Evolutionary conservation across 352 stramenopile genomes (phyloP), one percentile per base, ranked within the genome.

Genomic region (Phytophthora cajani): DNA sequence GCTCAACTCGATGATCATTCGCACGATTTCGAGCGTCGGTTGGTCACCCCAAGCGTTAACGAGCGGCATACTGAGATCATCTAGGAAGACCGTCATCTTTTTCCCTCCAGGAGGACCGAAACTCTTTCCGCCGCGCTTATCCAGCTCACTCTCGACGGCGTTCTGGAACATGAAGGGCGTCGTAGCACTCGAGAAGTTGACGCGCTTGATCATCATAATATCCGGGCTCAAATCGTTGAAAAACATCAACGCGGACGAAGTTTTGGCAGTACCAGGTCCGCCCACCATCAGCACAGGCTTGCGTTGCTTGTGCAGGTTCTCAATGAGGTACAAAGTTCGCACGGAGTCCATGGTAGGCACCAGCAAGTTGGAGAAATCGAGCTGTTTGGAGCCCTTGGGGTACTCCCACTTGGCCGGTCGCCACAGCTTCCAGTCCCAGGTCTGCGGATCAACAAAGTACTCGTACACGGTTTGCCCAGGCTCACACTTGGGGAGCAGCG

Each of bases 31-130:
- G 0, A 99, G 85, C 19, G 97, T 99, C 52, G 97, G 97, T 80
- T 99, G 98, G 69, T 99, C 97, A 6, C 97, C 97, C 97, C 97
- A 99, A 19, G 93, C 96, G 66, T 99, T 99, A n/a, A 99, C 97
- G 55, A 98, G 91, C 2, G 95, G 95, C 94, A 98, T 98, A 63
- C 89, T 98, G 17, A 99, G 75, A 87, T 99, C 98, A 79, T 99
- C 98, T 19, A 99, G 88, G 69, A 99, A 99, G 11, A 99, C 96
- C 0, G 96, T 99, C 97, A 99, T 99, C 69, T 98, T 98, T 80
- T 99, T 99, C 17, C 97, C 97, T 55, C 97, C 97, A 5, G 97
- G 96, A 38, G 98, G 97, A 32, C 98, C 97, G 74, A 99, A 99
- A 64, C 97, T 99, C 78, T 99, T 99, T 12, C 97, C 97, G 33